Evolutionary conservation across 2,329 filamentous ascomycete genomes (phyloP).

Genomic region (Knufia petricola): DNA sequence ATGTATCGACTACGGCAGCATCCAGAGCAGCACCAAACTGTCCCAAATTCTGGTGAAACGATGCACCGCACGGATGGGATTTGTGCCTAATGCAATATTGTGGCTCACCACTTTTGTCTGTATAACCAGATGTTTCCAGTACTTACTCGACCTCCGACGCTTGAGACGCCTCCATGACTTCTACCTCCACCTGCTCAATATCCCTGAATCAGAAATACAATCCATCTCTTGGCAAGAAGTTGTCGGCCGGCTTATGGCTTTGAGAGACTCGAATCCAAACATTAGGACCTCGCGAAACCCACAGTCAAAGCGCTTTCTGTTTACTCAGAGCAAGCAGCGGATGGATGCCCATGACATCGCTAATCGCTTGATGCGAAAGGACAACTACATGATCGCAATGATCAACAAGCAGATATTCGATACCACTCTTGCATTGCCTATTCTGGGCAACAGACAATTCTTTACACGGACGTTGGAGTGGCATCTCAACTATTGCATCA

Average conservation of each 20-base stretch:
- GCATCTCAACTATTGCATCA: constrained; percentile 81
- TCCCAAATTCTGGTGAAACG: constrained; percentile 57
- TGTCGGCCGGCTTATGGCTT: constrained; percentile 71
- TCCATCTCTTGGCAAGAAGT: constrained; percentile 91
- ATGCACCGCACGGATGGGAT: constrained; percentile 67
- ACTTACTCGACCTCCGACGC: constrained; percentile 62
- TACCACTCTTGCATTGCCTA: constrained; percentile 74
- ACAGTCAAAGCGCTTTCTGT: constrained; percentile 53
- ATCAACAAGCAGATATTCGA: constrained; percentile 96
- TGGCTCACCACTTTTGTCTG: constrained; percentile 84
- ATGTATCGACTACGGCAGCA: constrained; percentile 70
- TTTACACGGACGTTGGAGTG: constrained; percentile 87
- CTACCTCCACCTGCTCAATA: constrained; percentile 70
- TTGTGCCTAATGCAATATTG: constrained; percentile 64
- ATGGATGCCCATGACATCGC: constrained; percentile 96
- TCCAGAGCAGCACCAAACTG: constrained; percentile 50
- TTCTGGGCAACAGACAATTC: constrained; percentile 66
- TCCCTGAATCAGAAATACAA: constrained; percentile 80
- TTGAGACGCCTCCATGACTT: constrained; percentile 75
- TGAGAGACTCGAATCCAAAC: constrained; percentile 78
- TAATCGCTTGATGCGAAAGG: constrained; percentile 88
- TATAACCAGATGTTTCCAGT: constrained; percentile 67
- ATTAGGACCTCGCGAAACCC: constrained; percentile 58
- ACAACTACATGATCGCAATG: constrained; percentile 93
- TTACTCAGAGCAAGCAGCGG: constrained; percentile 82